phyloP scores from a whole-genome alignment of 371 early-diverging fungal species.

The Mortierella polycephala region DNA sequence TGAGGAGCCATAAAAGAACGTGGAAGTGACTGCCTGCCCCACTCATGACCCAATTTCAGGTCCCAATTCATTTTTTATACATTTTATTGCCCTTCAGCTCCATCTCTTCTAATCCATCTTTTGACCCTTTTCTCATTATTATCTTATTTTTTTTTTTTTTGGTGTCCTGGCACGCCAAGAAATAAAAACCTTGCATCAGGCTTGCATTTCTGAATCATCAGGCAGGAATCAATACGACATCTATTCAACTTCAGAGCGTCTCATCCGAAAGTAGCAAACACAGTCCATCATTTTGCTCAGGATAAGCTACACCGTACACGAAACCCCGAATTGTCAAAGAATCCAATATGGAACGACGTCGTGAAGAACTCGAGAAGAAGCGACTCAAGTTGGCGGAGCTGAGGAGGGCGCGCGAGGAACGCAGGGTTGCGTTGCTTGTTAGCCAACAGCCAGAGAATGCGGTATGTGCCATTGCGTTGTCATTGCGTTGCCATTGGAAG shows the following conservation, averaged over 20 bases:
- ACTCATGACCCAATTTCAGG: too few relatives aligned
- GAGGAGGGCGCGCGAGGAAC: conserved; percentile 84
- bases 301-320: not conserved
- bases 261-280: conserved; percentile 3
- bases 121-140: too few relatives aligned
- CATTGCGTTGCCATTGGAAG: not conserved
- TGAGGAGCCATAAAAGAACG: not conserved
- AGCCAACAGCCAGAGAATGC: conserved; percentile 35
- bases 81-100: too few relatives aligned
- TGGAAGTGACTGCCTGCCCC: too few relatives aligned
- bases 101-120: too few relatives aligned
- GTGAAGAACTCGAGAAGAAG: conserved; percentile 91
- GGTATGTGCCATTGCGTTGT: conserved; percentile 16
- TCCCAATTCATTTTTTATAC: too few relatives aligned
- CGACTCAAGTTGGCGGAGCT: conserved; percentile 91
- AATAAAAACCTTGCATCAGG: too few relatives aligned
- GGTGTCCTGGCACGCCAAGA: not conserved
- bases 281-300: not conserved
- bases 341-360: conserved; percentile 73
- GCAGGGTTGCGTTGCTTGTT: conserved; percentile 67
- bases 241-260: too few relatives aligned
- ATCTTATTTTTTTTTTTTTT: not conserved
- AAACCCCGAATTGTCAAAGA: not conserved
- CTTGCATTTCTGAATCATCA: too few relatives aligned
- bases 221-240: too few relatives aligned